These are phyloP conservation scores for Hygrocybe coccinea DNA, from an alignment of 768 basidiomycete species.

Conservation along the genomic window DNA sequence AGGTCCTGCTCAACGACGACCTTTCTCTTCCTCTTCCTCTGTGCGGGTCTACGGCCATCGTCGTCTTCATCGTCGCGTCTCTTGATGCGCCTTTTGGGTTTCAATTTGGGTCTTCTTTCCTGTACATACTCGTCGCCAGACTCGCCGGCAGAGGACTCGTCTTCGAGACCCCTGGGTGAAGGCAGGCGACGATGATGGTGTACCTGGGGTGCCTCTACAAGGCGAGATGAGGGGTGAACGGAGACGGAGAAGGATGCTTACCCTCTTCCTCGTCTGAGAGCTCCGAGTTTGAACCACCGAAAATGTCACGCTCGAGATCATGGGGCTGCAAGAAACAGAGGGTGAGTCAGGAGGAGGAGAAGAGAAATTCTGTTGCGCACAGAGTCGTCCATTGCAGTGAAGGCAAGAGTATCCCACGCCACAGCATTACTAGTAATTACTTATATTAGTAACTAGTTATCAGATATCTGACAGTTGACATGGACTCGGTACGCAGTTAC, in stretches of 20 bases:
- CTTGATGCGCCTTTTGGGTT: constrained; percentile 31
- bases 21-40: constrained; percentile 55
- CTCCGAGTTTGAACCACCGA: constrained; percentile 81
- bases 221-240: neutral
- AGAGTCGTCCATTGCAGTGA: too few species aligned
- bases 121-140: constrained; percentile 51
- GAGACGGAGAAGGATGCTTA: constrained; percentile 17
- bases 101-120: constrained; percentile 29
- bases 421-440: too few species aligned
- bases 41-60: constrained; percentile 26
- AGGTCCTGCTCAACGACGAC: constrained; percentile 59
- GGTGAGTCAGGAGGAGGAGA: too few species aligned
- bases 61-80: constrained; percentile 26
- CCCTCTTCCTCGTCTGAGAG: constrained; percentile 74
- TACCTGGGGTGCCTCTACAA: constrained; percentile 40
- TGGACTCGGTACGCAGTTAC: too few species aligned
- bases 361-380: neutral
- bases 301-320: constrained; percentile 65
- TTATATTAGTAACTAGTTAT: too few species aligned
- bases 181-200: constrained; percentile 33
- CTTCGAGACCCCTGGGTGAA: constrained; percentile 36
- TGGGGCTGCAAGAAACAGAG: neutral
- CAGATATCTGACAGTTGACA: too few species aligned
- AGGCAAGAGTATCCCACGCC: too few species aligned
- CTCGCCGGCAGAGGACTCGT: constrained; percentile 44